Evolutionary conservation across 768 basidiomycete species (phyloP).

Genomic region (Rhodocollybia butyracea): DNA sequence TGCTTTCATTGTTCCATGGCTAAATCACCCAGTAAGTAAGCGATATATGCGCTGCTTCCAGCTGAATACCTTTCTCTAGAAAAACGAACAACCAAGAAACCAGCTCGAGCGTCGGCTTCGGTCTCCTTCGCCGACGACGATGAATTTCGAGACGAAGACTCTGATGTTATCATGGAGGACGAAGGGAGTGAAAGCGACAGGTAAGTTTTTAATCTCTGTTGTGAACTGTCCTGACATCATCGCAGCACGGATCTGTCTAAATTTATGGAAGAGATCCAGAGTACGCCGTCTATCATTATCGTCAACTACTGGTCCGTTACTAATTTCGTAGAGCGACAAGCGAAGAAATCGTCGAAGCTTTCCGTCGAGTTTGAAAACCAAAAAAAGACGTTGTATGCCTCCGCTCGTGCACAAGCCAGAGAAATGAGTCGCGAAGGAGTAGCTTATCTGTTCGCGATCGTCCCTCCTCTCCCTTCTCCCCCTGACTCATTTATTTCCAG

Average conservation of each 20-base stretch:
- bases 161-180: slow-evolving; percentile 3
- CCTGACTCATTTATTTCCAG: slow-evolving; percentile 14
- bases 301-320: not conserved
- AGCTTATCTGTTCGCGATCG: slow-evolving; percentile 28
- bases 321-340: slow-evolving; percentile 21
- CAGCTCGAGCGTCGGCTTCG: slow-evolving; percentile 16
- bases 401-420: slow-evolving; percentile 28
- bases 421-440: slow-evolving; percentile 25
- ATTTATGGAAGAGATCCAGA: slow-evolving; percentile 17
- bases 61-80: not conserved
- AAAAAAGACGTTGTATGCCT: slow-evolving; percentile 30
- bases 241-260: slow-evolving; percentile 4
- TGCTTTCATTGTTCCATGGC: slow-evolving; percentile 20
- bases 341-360: slow-evolving; percentile 22
- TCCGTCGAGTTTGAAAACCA: slow-evolving; percentile 23
- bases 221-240: not conserved
- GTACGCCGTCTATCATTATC: not conserved
- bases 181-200: slow-evolving; percentile 10
- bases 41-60: not conserved
- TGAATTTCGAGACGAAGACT: not conserved
- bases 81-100: slow-evolving; percentile 9
- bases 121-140: slow-evolving; percentile 18
- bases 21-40: slow-evolving; percentile 20
- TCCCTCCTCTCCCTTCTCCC: not conserved
- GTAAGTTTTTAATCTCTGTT: slow-evolving; percentile 1